phyloP scores from a whole-genome alignment of 1,139 yeast genomes.

The Suhomyces guaymorum region DNA sequence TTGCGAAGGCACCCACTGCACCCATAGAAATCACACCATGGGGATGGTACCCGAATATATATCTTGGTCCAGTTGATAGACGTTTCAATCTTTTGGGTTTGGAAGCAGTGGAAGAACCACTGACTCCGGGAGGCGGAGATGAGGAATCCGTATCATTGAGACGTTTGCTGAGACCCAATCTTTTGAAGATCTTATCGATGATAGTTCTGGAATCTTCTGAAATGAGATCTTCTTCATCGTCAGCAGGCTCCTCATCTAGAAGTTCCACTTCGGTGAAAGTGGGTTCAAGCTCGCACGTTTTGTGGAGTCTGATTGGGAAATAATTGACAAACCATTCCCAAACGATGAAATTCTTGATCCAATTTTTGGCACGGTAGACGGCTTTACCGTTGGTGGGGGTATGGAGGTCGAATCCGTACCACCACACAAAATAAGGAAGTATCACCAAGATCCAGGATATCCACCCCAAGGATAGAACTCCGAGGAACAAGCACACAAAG shows the following conservation, averaged over 20 bases:
- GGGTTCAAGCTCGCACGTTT: slow-evolving; percentile 71
- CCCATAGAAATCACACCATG: slow-evolving; percentile 97
- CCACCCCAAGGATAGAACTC: slow-evolving; percentile 65
- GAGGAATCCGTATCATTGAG: slow-evolving; percentile 31
- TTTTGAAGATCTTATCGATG: slow-evolving; percentile 39
- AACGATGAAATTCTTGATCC: slow-evolving; percentile 57
- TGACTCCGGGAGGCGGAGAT: slow-evolving; percentile 16
- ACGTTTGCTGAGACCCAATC: slow-evolving; percentile 41
- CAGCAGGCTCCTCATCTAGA: slow-evolving; percentile 25
- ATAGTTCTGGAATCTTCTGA: slow-evolving; percentile 40
- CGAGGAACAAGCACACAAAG: slow-evolving; percentile 51
- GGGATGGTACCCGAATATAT: slow-evolving; percentile 93
- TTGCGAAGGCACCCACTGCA: slow-evolving; percentile 80
- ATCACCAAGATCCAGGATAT: slow-evolving; percentile 66
- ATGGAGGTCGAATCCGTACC: slow-evolving; percentile 54
- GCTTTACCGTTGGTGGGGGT: slow-evolving; percentile 77
- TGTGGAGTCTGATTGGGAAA: slow-evolving; percentile 78
- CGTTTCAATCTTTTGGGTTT: slow-evolving; percentile 22
- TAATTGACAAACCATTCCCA: slow-evolving; percentile 79
- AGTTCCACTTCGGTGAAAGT: slow-evolving; percentile 53
- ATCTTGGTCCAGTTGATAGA: slow-evolving; percentile 66
- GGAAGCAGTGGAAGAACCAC: slow-evolving; percentile 6
- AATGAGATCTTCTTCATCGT: slow-evolving; percentile 49
- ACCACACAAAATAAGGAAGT: slow-evolving; percentile 59
- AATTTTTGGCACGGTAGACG: slow-evolving; percentile 54